Evolutionary conservation across 2,329 filamentous ascomycete genomes (phyloP).

Genomic region (Calonectria henricotiae): DNA sequence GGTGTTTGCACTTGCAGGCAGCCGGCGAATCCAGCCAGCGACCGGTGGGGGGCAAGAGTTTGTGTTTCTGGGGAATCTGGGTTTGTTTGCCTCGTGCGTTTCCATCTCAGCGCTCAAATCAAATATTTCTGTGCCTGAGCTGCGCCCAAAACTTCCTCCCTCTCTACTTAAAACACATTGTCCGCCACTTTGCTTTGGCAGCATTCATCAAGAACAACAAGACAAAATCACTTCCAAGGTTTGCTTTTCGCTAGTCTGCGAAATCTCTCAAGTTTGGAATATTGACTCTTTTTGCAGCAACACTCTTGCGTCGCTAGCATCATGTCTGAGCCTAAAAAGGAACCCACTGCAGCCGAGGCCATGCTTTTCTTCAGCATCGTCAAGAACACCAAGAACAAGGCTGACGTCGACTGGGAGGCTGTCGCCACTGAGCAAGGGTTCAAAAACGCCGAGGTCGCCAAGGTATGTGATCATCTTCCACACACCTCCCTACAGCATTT

Average conservation of each 20-base stretch:
- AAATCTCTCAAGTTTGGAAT: neutral
- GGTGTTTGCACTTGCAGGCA: neutral
- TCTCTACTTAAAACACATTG: neutral
- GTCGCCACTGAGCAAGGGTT: constrained; percentile 63
- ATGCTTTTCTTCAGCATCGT: constrained; percentile 65
- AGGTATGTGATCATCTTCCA: constrained; percentile 53
- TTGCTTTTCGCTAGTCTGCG: neutral
- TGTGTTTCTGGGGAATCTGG: neutral
- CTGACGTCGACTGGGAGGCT: constrained; percentile 66
- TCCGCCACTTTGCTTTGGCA: neutral
- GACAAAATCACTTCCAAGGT: neutral
- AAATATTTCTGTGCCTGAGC: constrained; percentile 4
- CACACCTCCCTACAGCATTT: neutral
- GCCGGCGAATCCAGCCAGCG: neutral
- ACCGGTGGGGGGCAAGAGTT: neutral
- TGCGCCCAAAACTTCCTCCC: neutral
- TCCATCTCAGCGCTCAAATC: neutral
- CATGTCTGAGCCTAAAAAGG: constrained; percentile 57
- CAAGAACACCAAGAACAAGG: constrained; percentile 62
- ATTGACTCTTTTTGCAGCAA: neutral
- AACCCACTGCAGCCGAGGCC: constrained; percentile 61
- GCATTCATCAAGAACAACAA: neutral
- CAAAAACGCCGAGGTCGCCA: constrained; percentile 65
- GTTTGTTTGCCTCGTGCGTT: neutral
- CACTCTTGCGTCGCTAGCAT: constrained; percentile 13